A percentile compares a stretch with the other conserved stretches of the same genome.
Evolutionary conservation across 495 filamentous ascomycete species (phyloP).

Genomic region (Annulohypoxylon moriforme): DNA sequence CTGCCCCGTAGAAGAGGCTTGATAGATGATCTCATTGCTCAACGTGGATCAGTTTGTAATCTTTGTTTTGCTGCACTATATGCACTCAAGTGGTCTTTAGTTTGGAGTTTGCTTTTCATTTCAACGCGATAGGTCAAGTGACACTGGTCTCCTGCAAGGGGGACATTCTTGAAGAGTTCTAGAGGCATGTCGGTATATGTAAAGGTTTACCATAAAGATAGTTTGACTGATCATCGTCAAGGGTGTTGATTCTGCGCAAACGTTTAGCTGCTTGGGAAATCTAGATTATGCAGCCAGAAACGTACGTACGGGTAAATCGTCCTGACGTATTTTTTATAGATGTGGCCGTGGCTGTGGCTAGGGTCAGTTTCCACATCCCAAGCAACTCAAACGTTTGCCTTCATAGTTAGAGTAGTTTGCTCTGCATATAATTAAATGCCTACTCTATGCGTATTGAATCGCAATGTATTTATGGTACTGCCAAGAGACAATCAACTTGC

Average conservation of each 20-base stretch:
- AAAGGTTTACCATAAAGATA: neutral
- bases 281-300: constrained; percentile 3
- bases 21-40: neutral
- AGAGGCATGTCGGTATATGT: neutral
- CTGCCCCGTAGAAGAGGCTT: neutral
- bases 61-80: neutral
- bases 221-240: neutral
- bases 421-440: neutral
- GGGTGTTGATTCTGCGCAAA: neutral
- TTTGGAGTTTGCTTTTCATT: constrained; percentile 11
- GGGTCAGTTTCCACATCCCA: neutral
- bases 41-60: neutral
- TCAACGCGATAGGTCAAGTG: constrained; percentile 5
- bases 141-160: constrained; percentile 12
- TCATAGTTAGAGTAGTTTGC: neutral
- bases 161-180: neutral
- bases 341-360: neutral
- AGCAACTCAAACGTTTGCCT: neutral
- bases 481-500: neutral
- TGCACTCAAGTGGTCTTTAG: neutral
- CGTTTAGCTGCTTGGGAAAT: neutral
- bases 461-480: neutral
- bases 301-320: neutral
- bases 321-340: neutral
- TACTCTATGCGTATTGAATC: constrained; percentile 2